Evolutionary conservation across 495 filamentous ascomycete genomes (phyloP).

Genomic region (Xylaria curta): DNA sequence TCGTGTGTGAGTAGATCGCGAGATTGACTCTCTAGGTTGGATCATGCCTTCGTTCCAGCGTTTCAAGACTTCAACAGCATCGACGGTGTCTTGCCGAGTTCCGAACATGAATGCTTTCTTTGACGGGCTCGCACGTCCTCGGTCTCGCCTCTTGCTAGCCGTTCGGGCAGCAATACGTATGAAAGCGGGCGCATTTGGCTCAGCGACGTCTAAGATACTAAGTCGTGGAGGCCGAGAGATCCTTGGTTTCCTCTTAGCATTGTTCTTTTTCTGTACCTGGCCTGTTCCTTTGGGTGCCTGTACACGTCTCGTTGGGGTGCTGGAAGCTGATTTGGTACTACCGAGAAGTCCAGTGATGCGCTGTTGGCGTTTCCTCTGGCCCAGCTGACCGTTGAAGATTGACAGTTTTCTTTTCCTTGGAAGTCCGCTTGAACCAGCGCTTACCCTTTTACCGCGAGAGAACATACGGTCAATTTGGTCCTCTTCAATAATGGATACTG

Average conservation of each 20-base stretch:
- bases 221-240: conserved; percentile 49
- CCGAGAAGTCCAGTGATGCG: conserved; percentile 53
- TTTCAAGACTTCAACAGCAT: conserved; percentile 69
- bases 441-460: conserved; percentile 46
- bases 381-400: conserved; percentile 35
- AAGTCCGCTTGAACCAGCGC: conserved; percentile 22
- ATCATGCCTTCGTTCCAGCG: conserved; percentile 81
- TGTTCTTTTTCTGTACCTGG: conserved; percentile 23
- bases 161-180: conserved; percentile 77
- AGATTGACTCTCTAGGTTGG: conserved; percentile 47
- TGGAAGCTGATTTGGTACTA: conserved; percentile 36
- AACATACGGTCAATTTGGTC: conserved; percentile 62
- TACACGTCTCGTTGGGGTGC: not conserved
- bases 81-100: conserved; percentile 74
- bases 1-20: conserved; percentile 38
- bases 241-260: conserved; percentile 12
- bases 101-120: conserved; percentile 76
- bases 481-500: conserved; percentile 56
- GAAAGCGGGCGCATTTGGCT: conserved; percentile 69
- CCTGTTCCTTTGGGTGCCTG: conserved; percentile 4
- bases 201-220: conserved; percentile 75
- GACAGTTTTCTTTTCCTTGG: conserved; percentile 41
- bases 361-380: conserved; percentile 46
- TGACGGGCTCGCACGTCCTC: conserved; percentile 76
- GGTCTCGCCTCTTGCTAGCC: conserved; percentile 64